Evolutionary conservation across 2,329 filamentous ascomycete species (phyloP), one percentile per base, ranked within the genome.

Genomic region (Neonectria neomacrospora): DNA sequence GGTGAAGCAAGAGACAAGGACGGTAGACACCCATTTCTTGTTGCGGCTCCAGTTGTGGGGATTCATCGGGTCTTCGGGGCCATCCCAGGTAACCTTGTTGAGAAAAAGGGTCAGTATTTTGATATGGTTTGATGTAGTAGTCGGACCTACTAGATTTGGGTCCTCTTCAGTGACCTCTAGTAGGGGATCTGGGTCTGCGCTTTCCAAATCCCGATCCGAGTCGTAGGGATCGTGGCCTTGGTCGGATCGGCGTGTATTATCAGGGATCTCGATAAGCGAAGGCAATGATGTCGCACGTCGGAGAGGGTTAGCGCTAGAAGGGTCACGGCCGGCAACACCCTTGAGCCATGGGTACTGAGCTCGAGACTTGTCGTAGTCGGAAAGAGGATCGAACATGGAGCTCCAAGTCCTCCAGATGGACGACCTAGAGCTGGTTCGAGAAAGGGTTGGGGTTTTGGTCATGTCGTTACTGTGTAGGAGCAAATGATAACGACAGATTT

Each of bases 1-100:
- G 3, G 84, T 86, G 62, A 78, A 80, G 58, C 70, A 74, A 0
- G 77, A 81, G 20, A 77, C 78, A 34, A 75, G 72, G 16, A 79
- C 65, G 3, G 77, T 80, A 3, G 75, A 72, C 0, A 70, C 69
- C 77, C 77, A 79, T 63, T 78, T 79, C 64, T 73, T 72, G 37
- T 64, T 42, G 16, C 65, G 70, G 2, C 67, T 69, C 85, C 86
- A 88, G 69, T 88, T 87, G 52, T 75, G 70, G 2, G 79, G 79
- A 58, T 81, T 79, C 3, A 53, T 63, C 2, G 77, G 78, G 58
- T 81, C 80, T 18, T 84, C 75, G 3, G 79, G 76, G 0, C 82
- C 81, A 54, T 81, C 76, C 84, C 84, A 80, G 22, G 75, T 77
- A 9, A 80, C 74, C 78, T 80, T 62, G 8, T 2, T 16, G 45